These are phyloP conservation scores for Microdochium bolleyi DNA, from an alignment of 2,329 filamentous ascomycete species.

Conservation along the genomic window DNA sequence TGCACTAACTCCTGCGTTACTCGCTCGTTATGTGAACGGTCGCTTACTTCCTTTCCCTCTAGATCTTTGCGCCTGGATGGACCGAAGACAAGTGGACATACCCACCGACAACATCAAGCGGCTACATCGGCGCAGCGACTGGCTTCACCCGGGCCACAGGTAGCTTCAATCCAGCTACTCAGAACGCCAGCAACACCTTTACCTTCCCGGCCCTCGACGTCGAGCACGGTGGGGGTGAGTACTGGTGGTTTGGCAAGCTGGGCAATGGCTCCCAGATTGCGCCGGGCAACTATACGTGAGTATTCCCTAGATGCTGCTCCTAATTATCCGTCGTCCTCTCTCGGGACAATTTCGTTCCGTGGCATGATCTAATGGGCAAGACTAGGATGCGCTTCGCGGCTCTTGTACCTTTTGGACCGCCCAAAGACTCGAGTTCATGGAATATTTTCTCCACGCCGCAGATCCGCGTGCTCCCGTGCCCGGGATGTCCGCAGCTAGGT, in stretches of 20 bases:
- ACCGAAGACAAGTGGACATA: slow-evolving; percentile 16
- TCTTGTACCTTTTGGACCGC: neutral
- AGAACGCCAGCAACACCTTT: slow-evolving; percentile 14
- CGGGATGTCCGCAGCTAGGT: neutral
- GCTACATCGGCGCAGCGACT: slow-evolving; percentile 17
- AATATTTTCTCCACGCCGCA: neutral
- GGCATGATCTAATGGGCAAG: neutral
- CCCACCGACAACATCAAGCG: slow-evolving; percentile 15
- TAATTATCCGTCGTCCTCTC: neutral
- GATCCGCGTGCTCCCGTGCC: neutral
- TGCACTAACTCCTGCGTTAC: neutral
- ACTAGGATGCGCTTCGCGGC: neutral
- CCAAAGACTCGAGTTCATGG: neutral
- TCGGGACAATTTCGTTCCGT: neutral
- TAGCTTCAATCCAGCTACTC: slow-evolving; percentile 9
- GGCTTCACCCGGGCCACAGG: slow-evolving; percentile 4
- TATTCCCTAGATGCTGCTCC: neutral
- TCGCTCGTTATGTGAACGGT: slow-evolving; percentile 1
- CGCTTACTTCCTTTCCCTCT: neutral
- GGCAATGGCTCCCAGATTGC: slow-evolving; percentile 10
- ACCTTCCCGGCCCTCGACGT: slow-evolving; percentile 12
- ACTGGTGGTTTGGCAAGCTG: slow-evolving; percentile 10
- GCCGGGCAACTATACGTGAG: slow-evolving; percentile 11
- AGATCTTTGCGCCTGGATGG: slow-evolving; percentile 17
- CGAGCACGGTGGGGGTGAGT: slow-evolving; percentile 8